Conservation (phyloP, 139 green algal species). For the Chlamydomonas sp. region DNA sequence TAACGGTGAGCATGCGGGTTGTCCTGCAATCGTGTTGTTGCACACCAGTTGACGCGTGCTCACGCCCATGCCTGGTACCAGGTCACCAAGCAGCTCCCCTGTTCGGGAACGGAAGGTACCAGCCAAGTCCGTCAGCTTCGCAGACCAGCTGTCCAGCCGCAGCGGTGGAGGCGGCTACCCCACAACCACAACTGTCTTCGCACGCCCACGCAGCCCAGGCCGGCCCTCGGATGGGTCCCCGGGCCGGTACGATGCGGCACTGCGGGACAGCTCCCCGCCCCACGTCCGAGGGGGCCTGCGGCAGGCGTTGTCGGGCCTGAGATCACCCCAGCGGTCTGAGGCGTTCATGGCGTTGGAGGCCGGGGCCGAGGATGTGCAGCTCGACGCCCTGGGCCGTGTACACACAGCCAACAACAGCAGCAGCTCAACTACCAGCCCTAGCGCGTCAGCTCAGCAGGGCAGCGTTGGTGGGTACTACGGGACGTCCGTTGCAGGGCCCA, state of each 20-base stretch:
- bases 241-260: neutral
- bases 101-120: neutral
- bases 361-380: constrained; percentile 8
- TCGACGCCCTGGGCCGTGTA: neutral
- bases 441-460: neutral
- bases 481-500: too few relatives aligned
- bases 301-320: constrained; percentile 3
- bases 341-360: constrained; percentile 9
- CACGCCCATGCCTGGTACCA: neutral
- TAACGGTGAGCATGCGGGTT: too few relatives aligned
- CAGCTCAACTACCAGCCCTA: too few relatives aligned
- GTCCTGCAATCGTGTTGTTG: neutral
- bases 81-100: neutral
- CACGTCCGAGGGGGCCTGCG: neutral
- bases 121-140: constrained; percentile 24
- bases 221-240: neutral
- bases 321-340: neutral
- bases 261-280: neutral
- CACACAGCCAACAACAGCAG: neutral
- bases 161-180: neutral
- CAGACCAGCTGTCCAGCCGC: neutral
- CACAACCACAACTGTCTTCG: neutral
- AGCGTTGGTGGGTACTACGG: too few relatives aligned
- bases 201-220: neutral
- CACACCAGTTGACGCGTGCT: neutral